Base-by-base conservation (phyloP, 176 grass and related monocot genomes). In the Bromus sterilis region DNA sequence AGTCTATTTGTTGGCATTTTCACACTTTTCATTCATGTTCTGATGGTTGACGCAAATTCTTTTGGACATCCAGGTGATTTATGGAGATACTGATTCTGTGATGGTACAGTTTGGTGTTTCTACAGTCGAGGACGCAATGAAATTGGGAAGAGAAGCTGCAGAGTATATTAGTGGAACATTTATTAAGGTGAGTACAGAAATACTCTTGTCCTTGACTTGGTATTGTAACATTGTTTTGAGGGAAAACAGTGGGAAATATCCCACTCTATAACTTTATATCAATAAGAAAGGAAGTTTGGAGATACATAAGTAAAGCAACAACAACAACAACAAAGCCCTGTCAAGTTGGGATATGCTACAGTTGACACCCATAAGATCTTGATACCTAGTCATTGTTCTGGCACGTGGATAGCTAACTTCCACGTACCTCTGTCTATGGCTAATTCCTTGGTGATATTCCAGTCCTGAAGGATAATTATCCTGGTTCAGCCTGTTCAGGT, bases 51-150 rank as follows among this genome's bases (percentile, higher is more conserved):
- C 20, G 24, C 55, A 62, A 41, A 49, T 34, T 61, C 44, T 49
- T 71, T 73, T 63, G 84, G 37, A 79, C 51, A 79, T 83, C 40
- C 89, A 98, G 95, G 86, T 98, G 80, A 80, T 98, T 61, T 98
- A 98, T 41, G 96, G 96, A 86, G 96, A 99, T 81, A 95, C 93
- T 25, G 93, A 99, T 84, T 99, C 93, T 77, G 93, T 99, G 80
- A 99, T 99, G 96, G 96, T 95, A 76, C 93, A 95, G 80, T 99
- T 99, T 82, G 96, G 96, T 61, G 96, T 78, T 79, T 84, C 93
- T 81, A 86, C 86, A 3, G 96, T 99, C 18, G 82, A 93, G 55
- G 88, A 76, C 34, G 93, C 93, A 56, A 99, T 99, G 96, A 91
- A 99, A 69, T 80, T 99, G 70, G 96, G 95, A 93, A 95, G 90